These are phyloP conservation scores for Dioszegia crocea DNA, from an alignment of 768 basidiomycete genomes.

Conservation along the genomic window DNA sequence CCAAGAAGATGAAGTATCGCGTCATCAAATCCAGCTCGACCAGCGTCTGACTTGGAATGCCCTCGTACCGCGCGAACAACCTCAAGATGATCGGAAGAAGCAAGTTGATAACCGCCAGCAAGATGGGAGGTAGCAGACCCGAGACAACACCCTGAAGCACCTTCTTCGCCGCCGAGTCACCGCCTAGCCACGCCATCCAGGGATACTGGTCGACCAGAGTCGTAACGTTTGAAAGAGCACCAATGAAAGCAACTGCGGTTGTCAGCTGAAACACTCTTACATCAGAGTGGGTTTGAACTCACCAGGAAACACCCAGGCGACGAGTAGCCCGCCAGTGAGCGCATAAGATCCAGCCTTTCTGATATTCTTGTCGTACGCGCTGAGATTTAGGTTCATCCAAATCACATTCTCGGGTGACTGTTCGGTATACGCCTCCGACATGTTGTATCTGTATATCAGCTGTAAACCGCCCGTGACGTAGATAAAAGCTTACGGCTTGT, in stretches of 20 bases:
- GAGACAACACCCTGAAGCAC: constrained; percentile 73
- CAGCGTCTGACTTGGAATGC: constrained; percentile 75
- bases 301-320: constrained; percentile 85
- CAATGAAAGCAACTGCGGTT: constrained; percentile 69
- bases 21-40: constrained; percentile 89
- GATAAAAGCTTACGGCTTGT: constrained; percentile 57
- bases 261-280: neutral
- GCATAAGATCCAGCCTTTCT: constrained; percentile 67
- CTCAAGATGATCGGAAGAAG: constrained; percentile 78
- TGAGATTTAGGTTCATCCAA: constrained; percentile 83
- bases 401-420: constrained; percentile 84
- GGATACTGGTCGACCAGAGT: constrained; percentile 60
- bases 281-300: constrained; percentile 21
- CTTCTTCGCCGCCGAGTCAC: constrained; percentile 16
- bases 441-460: constrained; percentile 50
- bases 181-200: constrained; percentile 70
- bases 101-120: constrained; percentile 87
- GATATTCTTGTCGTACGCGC: constrained; percentile 77
- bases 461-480: neutral
- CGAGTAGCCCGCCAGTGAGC: constrained; percentile 70
- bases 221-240: constrained; percentile 74
- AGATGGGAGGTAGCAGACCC: constrained; percentile 81
- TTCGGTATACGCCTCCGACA: constrained; percentile 72
- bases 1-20: constrained; percentile 86
- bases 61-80: constrained; percentile 76